Conservation (phyloP, 805 yeast genomes). For the Ogataea pini region DNA sequence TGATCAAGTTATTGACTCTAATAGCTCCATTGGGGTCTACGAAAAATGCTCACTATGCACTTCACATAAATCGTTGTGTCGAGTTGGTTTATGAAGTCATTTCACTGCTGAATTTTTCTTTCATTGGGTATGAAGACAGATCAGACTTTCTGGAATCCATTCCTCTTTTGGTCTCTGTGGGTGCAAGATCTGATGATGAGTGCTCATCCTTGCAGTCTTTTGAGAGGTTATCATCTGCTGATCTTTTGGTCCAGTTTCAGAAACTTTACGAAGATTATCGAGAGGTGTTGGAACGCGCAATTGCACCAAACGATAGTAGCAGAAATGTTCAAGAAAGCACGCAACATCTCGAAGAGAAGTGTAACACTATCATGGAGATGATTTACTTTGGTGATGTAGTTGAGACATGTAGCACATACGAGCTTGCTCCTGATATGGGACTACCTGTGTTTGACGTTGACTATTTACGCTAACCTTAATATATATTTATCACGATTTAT, state of each 20-base stretch:
- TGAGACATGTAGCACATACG: background rate
- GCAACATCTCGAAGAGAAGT: background rate
- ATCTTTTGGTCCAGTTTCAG: slow-evolving; percentile 10
- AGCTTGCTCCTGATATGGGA: slow-evolving; percentile 1
- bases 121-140: slow-evolving; percentile 27
- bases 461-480: background rate
- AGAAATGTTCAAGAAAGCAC: background rate
- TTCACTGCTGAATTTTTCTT: slow-evolving; percentile 6
- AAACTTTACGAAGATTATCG: slow-evolving; percentile 13
- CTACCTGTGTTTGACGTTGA: background rate
- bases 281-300: slow-evolving; percentile 9
- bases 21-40: slow-evolving; percentile 11
- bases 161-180: slow-evolving; percentile 14
- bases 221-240: slow-evolving; percentile 9
- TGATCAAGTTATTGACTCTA: slow-evolving; percentile 20
- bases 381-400: background rate
- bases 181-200: background rate
- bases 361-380: slow-evolving; percentile 5
- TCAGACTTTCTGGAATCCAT: slow-evolving; percentile 13
- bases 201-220: background rate
- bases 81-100: slow-evolving; percentile 7
- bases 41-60: background rate
- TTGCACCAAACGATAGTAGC: background rate
- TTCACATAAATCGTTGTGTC: slow-evolving; percentile 3
- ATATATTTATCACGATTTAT: background rate